Conservation (phyloP, 768 basidiomycete genomes). For the Lactarius akahatsu region DNA sequence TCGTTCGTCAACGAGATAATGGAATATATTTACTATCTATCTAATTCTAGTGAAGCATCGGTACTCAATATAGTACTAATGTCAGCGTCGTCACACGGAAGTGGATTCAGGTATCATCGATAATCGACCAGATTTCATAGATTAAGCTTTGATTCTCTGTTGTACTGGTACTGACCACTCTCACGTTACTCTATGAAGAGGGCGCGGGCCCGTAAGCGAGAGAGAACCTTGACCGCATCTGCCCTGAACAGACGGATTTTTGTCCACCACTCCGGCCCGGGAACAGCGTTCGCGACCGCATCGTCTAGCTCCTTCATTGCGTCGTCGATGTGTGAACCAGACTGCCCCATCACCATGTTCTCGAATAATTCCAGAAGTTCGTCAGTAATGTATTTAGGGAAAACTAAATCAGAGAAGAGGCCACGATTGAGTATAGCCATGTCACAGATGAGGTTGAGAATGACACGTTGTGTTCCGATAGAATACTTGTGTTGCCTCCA, state of each 20-base stretch:
- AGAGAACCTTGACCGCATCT: neutral
- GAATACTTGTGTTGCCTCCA: neutral
- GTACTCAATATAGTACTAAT: too few relatives aligned
- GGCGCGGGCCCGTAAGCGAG: neutral
- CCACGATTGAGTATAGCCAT: constrained; percentile 22
- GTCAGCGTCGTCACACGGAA: too few relatives aligned
- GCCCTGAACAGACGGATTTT: neutral
- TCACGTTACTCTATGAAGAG: neutral
- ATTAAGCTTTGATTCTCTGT: neutral
- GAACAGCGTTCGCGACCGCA: neutral
- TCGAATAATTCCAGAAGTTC: constrained; percentile 1
- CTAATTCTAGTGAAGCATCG: neutral
- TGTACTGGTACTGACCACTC: neutral
- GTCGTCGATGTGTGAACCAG: neutral
- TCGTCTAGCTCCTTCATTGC: constrained; percentile 1
- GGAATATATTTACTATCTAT: too few relatives aligned
- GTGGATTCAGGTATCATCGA: too few relatives aligned
- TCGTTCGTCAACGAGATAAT: neutral
- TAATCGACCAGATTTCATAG: neutral
- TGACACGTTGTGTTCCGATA: constrained; percentile 24
- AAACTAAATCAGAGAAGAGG: too few relatives aligned
- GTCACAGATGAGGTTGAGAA: constrained; percentile 29
- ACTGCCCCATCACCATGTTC: constrained; percentile 6
- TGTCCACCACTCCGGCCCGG: neutral
- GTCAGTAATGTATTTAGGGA: constrained; percentile 6